These are phyloP conservation scores for Senecio squalidus DNA, from an alignment of 140 eudicot genomes.

Conservation along the genomic window DNA sequence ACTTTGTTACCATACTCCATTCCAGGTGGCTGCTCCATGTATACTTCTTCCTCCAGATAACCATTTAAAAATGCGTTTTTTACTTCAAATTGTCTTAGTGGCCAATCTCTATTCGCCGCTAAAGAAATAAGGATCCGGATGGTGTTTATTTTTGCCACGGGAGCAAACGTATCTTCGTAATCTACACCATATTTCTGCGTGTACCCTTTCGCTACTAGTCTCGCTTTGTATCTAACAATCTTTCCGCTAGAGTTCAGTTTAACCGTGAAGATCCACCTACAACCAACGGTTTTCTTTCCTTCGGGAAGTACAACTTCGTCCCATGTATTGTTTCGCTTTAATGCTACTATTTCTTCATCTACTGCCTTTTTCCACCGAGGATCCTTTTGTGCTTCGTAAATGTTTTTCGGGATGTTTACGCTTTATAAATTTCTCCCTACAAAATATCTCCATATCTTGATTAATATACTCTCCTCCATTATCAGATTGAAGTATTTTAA, in stretches of 20 bases:
- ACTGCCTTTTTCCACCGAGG: neutral
- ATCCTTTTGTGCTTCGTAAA: neutral
- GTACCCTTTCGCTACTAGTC: too few species aligned
- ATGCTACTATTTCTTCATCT: neutral
- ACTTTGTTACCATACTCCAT: neutral
- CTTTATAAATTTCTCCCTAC: neutral
- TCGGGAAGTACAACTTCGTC: neutral
- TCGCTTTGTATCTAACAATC: too few species aligned
- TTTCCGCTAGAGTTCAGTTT: neutral
- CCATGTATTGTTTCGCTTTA: neutral
- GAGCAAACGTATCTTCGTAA: too few species aligned
- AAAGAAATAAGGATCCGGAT: neutral
- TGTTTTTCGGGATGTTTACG: neutral
- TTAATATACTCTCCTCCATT: too few species aligned
- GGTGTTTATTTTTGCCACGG: neutral
- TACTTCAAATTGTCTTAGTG: neutral
- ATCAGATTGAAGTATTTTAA: too few species aligned
- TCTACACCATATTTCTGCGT: too few species aligned
- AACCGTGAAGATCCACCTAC: neutral
- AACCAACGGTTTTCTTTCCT: neutral
- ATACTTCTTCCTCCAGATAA: too few species aligned
- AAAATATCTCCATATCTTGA: neutral
- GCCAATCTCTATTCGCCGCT: neutral
- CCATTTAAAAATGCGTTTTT: neutral
- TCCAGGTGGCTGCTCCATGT: neutral